A percentile compares a stretch with the other conserved stretches of the same genome.
Evolutionary conservation across 805 yeast genomes (phyloP).

Genomic region (Spathaspora passalidarum): DNA sequence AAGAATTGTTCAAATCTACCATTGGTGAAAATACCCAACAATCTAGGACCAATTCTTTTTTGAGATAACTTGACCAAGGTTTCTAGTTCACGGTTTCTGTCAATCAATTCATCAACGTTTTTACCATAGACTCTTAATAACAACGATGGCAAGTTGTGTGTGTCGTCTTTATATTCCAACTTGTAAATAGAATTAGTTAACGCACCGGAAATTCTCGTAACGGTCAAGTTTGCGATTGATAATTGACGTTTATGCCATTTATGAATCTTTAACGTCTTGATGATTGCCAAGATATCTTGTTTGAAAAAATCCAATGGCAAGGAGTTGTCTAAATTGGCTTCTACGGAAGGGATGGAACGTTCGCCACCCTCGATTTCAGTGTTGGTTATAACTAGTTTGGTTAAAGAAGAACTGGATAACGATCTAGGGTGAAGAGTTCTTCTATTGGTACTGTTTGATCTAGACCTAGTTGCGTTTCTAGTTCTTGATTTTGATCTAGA

Average conservation of each 20-base stretch:
- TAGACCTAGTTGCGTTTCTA: conserved; percentile 31
- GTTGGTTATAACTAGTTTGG: conserved; percentile 25
- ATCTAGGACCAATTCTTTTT: conserved; percentile 81
- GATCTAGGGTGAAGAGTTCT: conserved; percentile 33
- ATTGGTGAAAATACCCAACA: conserved; percentile 85
- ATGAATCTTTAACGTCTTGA: conserved; percentile 62
- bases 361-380: conserved; percentile 25
- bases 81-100: conserved; percentile 75
- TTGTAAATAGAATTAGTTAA: conserved; percentile 87
- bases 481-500: conserved; percentile 25
- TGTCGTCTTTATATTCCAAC: conserved; percentile 51
- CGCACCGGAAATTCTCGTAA: conserved; percentile 84
- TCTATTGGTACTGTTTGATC: conserved; percentile 30
- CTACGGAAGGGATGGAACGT: conserved; percentile 46
- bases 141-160: conserved; percentile 51
- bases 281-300: conserved; percentile 67
- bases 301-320: conserved; percentile 83
- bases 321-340: conserved; percentile 65
- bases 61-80: conserved; percentile 70
- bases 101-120: conserved; percentile 81
- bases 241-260: conserved; percentile 71
- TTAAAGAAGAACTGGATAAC: conserved; percentile 31
- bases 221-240: conserved; percentile 38
- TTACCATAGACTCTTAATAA: conserved; percentile 85
- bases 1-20: conserved; percentile 94